Conservation (phyloP, 371 early-diverging fungal genomes). For the Dipsacomyces acuminosporus region DNA sequence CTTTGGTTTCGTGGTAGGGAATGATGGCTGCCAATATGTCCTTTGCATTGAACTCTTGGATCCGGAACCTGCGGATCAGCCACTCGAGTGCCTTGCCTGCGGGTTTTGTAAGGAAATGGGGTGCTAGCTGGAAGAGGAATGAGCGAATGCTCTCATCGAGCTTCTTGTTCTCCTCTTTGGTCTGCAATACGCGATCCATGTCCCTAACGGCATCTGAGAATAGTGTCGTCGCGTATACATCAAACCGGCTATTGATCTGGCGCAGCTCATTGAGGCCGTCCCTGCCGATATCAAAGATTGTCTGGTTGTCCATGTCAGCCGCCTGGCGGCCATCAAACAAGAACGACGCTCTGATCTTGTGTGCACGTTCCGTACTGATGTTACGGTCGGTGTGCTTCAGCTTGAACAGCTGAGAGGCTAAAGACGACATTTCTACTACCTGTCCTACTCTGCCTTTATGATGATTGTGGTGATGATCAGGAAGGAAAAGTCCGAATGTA, state of each 20-base stretch:
- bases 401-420: constrained; percentile 66
- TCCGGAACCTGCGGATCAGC: constrained; percentile 84
- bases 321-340: constrained; percentile 79
- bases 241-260: constrained; percentile 62
- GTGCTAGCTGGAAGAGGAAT: constrained; percentile 73
- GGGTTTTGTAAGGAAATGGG: constrained; percentile 74
- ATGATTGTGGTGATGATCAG: too few species aligned
- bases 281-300: constrained; percentile 76
- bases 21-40: constrained; percentile 69
- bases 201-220: constrained; percentile 78
- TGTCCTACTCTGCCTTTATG: too few species aligned
- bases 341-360: constrained; percentile 64
- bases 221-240: constrained; percentile 65
- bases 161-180: constrained; percentile 73
- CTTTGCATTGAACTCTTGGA: constrained; percentile 82
- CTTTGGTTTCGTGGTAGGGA: constrained; percentile 90
- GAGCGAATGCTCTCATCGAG: constrained; percentile 69
- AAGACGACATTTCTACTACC: too few species aligned
- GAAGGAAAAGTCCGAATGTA: too few species aligned
- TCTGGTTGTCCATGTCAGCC: constrained; percentile 82
- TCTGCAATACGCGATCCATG: constrained; percentile 72
- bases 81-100: constrained; percentile 89
- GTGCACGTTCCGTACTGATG: constrained; percentile 47
- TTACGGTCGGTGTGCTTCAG: constrained; percentile 63
- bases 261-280: constrained; percentile 76